Evolutionary conservation across 2,329 filamentous ascomycete species (phyloP).

Genomic region (Hyphodiscus sp.): DNA sequence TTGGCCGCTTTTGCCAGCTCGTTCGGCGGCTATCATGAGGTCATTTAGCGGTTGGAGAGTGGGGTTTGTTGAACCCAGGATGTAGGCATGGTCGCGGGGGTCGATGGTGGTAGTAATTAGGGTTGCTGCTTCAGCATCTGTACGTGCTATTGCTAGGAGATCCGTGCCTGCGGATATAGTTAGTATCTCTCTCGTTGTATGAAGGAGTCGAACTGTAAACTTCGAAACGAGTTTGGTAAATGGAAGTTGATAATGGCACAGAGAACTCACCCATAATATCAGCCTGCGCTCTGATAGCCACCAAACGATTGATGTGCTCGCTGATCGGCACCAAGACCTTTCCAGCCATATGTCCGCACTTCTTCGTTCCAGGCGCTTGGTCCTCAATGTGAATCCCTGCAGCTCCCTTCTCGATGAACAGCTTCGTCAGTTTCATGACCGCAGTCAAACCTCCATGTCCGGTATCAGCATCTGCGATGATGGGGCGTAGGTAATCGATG

Average conservation of each 20-base stretch:
- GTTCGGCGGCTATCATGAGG: constrained; percentile 82
- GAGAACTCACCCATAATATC: constrained; percentile 79
- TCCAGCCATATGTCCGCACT: constrained; percentile 98
- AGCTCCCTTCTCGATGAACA: constrained; percentile 93
- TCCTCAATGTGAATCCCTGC: constrained; percentile 99
- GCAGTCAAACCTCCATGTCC: constrained; percentile 97
- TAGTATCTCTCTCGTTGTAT: constrained; percentile 1
- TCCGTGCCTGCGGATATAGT: constrained; percentile 55
- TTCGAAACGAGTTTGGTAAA: no score
- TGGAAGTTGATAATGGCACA: no score
- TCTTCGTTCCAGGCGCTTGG: constrained; percentile 96
- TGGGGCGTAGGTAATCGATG: constrained; percentile 89
- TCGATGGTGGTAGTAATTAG: constrained; percentile 97
- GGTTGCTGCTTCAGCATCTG: constrained; percentile 95
- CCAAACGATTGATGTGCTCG: constrained; percentile 96
- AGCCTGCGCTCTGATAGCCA: constrained; percentile 93
- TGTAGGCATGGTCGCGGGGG: constrained; percentile 89
- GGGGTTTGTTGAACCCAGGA: constrained; percentile 83
- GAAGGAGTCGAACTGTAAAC: background rate
- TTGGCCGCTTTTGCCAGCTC: constrained; percentile 69
- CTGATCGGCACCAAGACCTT: constrained; percentile 95
- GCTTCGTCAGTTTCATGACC: constrained; percentile 98
- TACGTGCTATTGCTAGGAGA: constrained; percentile 85
- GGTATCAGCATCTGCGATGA: constrained; percentile 94
- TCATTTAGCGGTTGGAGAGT: constrained; percentile 78